These are phyloP conservation scores for Rosa lucieae DNA, from an alignment of 306 rosid species.

Conservation along the genomic window DNA sequence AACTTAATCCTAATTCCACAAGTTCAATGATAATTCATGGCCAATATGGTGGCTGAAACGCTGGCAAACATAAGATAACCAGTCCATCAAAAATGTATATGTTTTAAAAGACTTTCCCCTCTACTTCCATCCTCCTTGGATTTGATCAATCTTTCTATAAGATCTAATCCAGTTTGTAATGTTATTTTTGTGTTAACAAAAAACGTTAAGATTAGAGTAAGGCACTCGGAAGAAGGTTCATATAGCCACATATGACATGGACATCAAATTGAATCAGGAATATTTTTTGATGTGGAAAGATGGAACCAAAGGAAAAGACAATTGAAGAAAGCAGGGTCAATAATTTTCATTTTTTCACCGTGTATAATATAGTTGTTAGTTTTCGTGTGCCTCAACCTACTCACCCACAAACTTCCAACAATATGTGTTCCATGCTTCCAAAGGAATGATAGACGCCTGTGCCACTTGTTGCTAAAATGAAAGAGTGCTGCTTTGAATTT, in stretches of 20 bases:
- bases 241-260: background rate
- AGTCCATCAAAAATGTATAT: background rate
- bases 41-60: background rate
- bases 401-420: slow-evolving; percentile 69
- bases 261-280: background rate
- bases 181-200: background rate
- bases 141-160: background rate
- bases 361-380: background rate
- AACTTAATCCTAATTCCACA: background rate
- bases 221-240: background rate
- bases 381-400: slow-evolving; percentile 27
- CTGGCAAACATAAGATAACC: background rate
- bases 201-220: background rate
- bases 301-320: background rate
- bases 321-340: background rate
- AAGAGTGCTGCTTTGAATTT: slow-evolving; percentile 64
- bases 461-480: slow-evolving; percentile 75
- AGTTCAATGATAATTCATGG: background rate
- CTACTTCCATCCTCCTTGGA: background rate
- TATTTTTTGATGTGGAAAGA: background rate
- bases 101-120: background rate
- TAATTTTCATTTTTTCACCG: background rate
- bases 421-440: slow-evolving; percentile 63
- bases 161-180: background rate
- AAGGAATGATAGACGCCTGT: slow-evolving; percentile 67